Percentiles rank a stretch among this genome's conserved stretches.
These are phyloP conservation scores for Ramaria sp. DNA, from an alignment of 768 basidiomycete species.

Conservation along the genomic window DNA sequence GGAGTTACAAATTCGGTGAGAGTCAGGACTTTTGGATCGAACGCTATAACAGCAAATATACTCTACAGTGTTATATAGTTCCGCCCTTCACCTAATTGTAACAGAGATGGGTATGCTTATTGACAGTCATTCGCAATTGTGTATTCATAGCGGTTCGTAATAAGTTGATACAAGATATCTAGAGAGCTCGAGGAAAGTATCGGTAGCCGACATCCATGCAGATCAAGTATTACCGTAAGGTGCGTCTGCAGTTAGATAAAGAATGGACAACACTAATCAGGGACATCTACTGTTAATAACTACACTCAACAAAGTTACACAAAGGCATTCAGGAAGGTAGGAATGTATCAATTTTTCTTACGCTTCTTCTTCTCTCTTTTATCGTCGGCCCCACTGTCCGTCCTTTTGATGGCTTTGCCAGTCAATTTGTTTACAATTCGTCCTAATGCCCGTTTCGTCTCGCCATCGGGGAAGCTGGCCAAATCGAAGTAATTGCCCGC, in stretches of 20 bases:
- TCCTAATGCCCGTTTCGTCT: slow-evolving; percentile 56
- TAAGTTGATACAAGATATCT: slow-evolving; percentile 3
- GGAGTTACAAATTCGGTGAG: not conserved
- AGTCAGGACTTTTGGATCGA: not conserved
- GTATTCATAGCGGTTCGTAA: slow-evolving; percentile 4
- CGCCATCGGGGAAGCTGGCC: slow-evolving; percentile 50
- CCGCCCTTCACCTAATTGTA: no score
- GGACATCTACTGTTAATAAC: not conserved
- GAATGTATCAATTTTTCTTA: slow-evolving; percentile 8
- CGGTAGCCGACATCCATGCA: not conserved
- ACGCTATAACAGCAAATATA: not conserved
- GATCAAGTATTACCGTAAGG: not conserved
- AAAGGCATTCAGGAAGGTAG: not conserved
- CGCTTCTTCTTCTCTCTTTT: slow-evolving; percentile 12
- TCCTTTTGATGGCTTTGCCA: slow-evolving; percentile 27
- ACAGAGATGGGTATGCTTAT: no score
- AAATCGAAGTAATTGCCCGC: slow-evolving; percentile 64
- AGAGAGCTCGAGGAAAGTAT: not conserved
- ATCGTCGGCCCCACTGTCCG: slow-evolving; percentile 12
- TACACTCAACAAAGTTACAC: not conserved
- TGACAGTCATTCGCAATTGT: no score
- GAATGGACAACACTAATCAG: not conserved
- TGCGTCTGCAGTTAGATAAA: no score
- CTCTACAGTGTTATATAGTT: no score
- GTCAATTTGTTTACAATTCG: slow-evolving; percentile 42